Base-by-base conservation (phyloP, 257 asterid species). In the Fraxinus anomala region DNA sequence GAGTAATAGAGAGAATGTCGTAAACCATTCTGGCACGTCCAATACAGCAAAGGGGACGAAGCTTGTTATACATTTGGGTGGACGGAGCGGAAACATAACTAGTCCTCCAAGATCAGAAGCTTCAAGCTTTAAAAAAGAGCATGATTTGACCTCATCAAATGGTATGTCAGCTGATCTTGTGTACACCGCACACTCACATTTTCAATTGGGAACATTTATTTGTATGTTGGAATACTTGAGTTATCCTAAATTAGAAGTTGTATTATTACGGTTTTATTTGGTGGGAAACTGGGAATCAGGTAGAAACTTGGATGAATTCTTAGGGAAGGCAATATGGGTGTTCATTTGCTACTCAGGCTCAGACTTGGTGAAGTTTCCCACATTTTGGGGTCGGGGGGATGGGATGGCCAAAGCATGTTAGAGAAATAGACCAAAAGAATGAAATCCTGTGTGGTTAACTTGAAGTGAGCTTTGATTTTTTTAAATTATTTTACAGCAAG, bases 11-110 rank as follows among this genome's bases (percentile, higher is more conserved):
- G 94, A 88, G 74, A 94, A 89, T 72, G 77, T 42, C 80, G 92
- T 88, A 82, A 78, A 80, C 81, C 81, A 86, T 73, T 78, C 80
- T 67, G 82, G 84, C 70, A 77, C 74, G 65, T 79, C 91, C 39
- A 91, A 82, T 91, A 67, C 85, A 75, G 77, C 88, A 30, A 91
- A 84, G 75, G 97, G 92, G 65, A 88, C 95, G 19, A 93, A 93
- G 90, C 92, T 92, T 61, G 98, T 96, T 77, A 93, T 93, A 79
- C 99, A 93, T 89, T 81, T 93, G 92, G 97, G 99, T 67, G 85
- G 88, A 16, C 85, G 97, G 65, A 88, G 83, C 81, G 90, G 85
- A 87, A 91, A 83, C 66, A 49, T 82, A 33, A 77, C 86, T 56
- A 86, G 85, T 78, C 87, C 96, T 75, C 91, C 92, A 0, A 87